Base-by-base conservation (phyloP, 768 basidiomycete genomes). In the Amanita exitialis region DNA sequence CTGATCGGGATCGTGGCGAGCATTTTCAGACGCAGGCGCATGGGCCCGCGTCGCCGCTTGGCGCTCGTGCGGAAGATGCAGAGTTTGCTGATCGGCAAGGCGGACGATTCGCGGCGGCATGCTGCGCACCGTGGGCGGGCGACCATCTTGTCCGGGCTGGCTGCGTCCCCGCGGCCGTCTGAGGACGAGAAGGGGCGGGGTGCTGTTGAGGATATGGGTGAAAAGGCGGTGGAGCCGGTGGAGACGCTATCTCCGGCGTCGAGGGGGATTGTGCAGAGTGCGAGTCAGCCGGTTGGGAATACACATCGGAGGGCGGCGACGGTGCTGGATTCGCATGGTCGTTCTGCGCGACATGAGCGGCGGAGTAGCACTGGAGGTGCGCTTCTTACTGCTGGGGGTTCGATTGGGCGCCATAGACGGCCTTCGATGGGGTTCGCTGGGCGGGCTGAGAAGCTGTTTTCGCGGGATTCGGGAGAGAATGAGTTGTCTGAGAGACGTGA, bases 1-100 rank as follows among this genome's bases (percentile, higher is more conserved):
- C 47, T 10, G 47, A 36, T 7, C 15, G 20, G 16, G 21, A n/a
- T n/a, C n/a, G n/a, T n/a, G n/a, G n/a, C n/a, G n/a, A 35, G 13
- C 25, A 23, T 1, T 9, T 18, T 3, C 47, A 57, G 39, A 59
- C 64, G 37, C 27, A 32, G 27, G 55, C 63, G 12, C 64, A 64
- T 60, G 42, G 59, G 56, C 32, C 52, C 46, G 21, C 44, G 32
- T 61, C 66, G 27, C 71, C 74, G 4, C 59, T 73, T 80, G 0
- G 84, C 83, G 21, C 74, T 90, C n/a, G 83, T 85, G 53, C 73
- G 84, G 65, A 82, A 79, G 69, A 87, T 90, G 60, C 85, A 85
- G 37, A 85, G 80, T 53, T 63, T 90, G 59, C 66, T 87, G 34
- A 77, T 76, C 23, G 76, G 74, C 18, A 63, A 68, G 49, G 65